phyloP scores from a whole-genome alignment of 2,329 filamentous ascomycete species.

The Diplodia seriata region DNA sequence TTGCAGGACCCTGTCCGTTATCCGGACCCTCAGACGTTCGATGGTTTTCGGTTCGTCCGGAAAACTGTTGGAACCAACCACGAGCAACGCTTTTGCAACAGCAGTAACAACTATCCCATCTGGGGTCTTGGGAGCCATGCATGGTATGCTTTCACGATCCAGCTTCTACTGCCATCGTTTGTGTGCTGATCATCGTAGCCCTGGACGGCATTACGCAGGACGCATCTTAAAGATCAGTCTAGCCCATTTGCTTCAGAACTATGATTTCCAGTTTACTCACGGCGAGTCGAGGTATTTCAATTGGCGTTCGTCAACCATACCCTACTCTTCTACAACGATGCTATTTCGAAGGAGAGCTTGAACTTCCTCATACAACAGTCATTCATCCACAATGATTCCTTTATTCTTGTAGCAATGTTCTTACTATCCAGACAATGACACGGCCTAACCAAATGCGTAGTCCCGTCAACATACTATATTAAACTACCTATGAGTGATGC shows the following conservation, averaged over 20 bases:
- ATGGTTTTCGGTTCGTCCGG: slow-evolving; percentile 1
- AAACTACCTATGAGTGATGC: too few relatives aligned
- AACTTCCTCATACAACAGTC: too few relatives aligned
- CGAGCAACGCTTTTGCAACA: not conserved
- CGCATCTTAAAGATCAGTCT: slow-evolving; percentile 33
- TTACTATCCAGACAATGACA: too few relatives aligned
- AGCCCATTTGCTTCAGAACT: slow-evolving; percentile 28
- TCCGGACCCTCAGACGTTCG: not conserved
- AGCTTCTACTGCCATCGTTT: too few relatives aligned
- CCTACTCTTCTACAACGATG: not conserved
- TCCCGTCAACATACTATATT: too few relatives aligned
- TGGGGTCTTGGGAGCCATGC: slow-evolving; percentile 33
- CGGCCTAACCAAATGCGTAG: too few relatives aligned
- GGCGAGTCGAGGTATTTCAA: slow-evolving; percentile 10
- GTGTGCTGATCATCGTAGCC: slow-evolving; percentile 23
- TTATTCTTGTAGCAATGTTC: too few relatives aligned
- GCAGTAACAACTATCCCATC: not conserved
- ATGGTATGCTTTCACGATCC: slow-evolving; percentile 2
- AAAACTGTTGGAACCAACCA: not conserved
- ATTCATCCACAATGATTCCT: too few relatives aligned
- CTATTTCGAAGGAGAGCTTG: slow-evolving; percentile 5
- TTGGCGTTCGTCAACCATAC: slow-evolving; percentile 24
- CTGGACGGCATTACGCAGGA: slow-evolving; percentile 34
- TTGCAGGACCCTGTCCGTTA: slow-evolving; percentile 2
- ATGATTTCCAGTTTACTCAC: slow-evolving; percentile 24